Evolutionary conservation across 2,329 filamentous ascomycete species (phyloP), one percentile per base, ranked within the genome.

Genomic region (Chrysoporthe deuterocubensis): DNA sequence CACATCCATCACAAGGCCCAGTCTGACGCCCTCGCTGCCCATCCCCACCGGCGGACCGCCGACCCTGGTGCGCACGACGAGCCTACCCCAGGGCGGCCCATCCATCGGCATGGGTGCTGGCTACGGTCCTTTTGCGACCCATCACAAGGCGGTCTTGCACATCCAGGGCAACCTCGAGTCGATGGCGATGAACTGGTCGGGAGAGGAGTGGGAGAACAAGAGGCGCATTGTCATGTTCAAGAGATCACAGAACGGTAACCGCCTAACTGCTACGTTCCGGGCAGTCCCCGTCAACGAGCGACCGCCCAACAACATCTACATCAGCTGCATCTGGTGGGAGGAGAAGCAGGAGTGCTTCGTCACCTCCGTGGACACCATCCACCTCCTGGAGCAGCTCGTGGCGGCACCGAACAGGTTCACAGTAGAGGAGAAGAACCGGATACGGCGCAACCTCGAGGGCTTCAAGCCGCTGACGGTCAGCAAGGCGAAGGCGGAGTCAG

Each of bases 371-470:
- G 96, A 99, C 79, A 97, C 95, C 2, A 98, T 99, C 74, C 92
- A 91, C 74, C 85, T 99, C n/a, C 85, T 99, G 2, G 96, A 98
- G 81, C 92, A 95, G 72, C 85, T 99, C 7, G 92, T 98, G 8
- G 92, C 89, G 0, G 78, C 84, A 0, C 86, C 87, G 0, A 89
- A 90, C 58, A 88, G 93, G 40, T 99, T 98, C 81, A 95, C 92
- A 0, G 94, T 98, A 4, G 95, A 98, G 77, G 96, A 98, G 83
- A 99, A 98, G 88, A 99, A 99, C 79, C 90, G 96, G 64, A 98
- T 99, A 74, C 90, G 96, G 42, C 90, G 96, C 71, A 99, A 99
- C 75, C 84, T 99, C 44, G 96, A 99, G 78, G 94, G 94, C 0
- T 98, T 97, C 82, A 90, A 93, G 46, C 96, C 96, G 0, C 81